Percentiles rank a stretch among this genome's conserved stretches.
Evolutionary conservation across 768 basidiomycete genomes (phyloP).

Genomic region (Hygrocybe punicea): DNA sequence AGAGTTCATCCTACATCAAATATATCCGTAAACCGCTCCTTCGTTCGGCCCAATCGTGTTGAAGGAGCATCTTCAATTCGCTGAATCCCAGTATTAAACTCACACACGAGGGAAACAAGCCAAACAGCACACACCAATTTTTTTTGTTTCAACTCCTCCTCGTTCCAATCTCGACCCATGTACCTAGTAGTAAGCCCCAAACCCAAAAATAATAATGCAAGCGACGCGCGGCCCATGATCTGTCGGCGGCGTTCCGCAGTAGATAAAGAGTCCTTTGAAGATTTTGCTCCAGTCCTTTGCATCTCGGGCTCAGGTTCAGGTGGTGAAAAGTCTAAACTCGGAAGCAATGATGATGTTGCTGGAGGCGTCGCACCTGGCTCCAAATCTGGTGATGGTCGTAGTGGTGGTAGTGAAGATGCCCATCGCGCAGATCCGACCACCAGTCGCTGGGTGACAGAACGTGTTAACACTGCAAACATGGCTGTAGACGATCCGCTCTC

Average conservation of each 20-base stretch:
- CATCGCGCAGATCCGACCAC: conserved; percentile 34
- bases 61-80: conserved; percentile 56
- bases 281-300: conserved; percentile 70
- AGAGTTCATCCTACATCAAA: conserved; percentile 55
- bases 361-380: conserved; percentile 14
- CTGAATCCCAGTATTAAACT: conserved; percentile 30
- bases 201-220: conserved; percentile 54
- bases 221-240: conserved; percentile 50
- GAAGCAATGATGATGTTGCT: conserved; percentile 25
- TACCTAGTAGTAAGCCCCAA: conserved; percentile 57
- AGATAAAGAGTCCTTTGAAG: conserved; percentile 73
- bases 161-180: conserved; percentile 77
- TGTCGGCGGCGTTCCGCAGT: conserved; percentile 71
- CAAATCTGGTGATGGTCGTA: background rate
- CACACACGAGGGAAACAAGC: background rate
- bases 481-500: background rate
- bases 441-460: conserved; percentile 35
- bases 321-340: conserved; percentile 66
- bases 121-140: conserved; percentile 49
- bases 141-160: conserved; percentile 61
- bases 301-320: conserved; percentile 41
- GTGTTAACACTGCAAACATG: conserved; percentile 28
- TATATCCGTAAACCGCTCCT: conserved; percentile 56
- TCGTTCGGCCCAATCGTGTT: conserved; percentile 63
- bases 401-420: conserved; percentile 20